Percentiles rank a stretch among this genome's conserved stretches.
These are phyloP conservation scores for Barnettozyma californica DNA, from an alignment of 805 yeast genomes.

Conservation along the genomic window DNA sequence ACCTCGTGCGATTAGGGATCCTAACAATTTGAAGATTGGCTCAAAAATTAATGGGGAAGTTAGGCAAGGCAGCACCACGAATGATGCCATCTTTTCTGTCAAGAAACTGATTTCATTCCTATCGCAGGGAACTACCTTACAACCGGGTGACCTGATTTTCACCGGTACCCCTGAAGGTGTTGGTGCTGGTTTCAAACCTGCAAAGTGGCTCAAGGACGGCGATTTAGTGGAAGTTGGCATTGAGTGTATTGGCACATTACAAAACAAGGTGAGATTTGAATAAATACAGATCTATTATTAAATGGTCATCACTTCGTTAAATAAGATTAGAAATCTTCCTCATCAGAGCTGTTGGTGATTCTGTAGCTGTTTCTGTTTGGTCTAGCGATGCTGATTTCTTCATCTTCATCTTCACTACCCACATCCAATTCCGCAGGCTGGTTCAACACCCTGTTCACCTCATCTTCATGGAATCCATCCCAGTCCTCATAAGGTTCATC, in stretches of 20 bases:
- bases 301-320: background rate
- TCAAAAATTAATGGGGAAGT: constrained; percentile 42
- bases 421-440: background rate
- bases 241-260: constrained; percentile 37
- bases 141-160: constrained; percentile 47
- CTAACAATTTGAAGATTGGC: constrained; percentile 30
- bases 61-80: constrained; percentile 39
- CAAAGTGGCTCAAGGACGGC: constrained; percentile 38
- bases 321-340: constrained; percentile 3
- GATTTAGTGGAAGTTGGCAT: constrained; percentile 38
- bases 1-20: constrained; percentile 22
- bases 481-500: constrained; percentile 5
- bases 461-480: constrained; percentile 8
- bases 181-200: constrained; percentile 40
- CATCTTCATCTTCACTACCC: constrained; percentile 1
- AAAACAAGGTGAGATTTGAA: constrained; percentile 33
- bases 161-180: constrained; percentile 56
- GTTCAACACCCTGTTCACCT: background rate
- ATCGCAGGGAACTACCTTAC: constrained; percentile 44
- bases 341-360: background rate
- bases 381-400: background rate
- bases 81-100: constrained; percentile 45
- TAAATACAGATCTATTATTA: background rate
- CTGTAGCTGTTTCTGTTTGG: background rate
- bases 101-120: constrained; percentile 39